A percentile compares a stretch with the other conserved stretches of the same genome.
Evolutionary conservation across 805 yeast genomes (phyloP).

Genomic region (Metschnikowia lachancei): DNA sequence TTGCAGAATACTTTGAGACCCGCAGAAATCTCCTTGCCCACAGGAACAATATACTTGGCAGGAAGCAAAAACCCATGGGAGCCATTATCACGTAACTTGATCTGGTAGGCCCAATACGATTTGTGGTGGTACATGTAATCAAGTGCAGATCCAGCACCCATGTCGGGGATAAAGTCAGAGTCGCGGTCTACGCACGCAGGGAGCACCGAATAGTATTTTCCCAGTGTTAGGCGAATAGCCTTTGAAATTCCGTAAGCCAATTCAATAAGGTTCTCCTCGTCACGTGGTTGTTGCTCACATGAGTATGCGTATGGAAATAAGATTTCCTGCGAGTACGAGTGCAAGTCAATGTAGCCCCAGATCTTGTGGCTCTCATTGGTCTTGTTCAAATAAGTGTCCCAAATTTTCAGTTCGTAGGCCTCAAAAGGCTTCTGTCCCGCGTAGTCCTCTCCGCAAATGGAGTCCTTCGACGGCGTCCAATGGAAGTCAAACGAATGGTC

Average conservation of each 20-base stretch:
- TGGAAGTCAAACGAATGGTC: conserved; percentile 81
- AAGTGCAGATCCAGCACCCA: conserved; percentile 76
- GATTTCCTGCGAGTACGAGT: conserved; percentile 81
- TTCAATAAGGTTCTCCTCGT: conserved; percentile 76
- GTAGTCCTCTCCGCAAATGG: conserved; percentile 82
- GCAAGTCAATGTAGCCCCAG: conserved; percentile 77
- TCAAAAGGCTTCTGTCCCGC: conserved; percentile 72
- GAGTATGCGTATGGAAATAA: conserved; percentile 81
- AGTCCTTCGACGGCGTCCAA: conserved; percentile 58
- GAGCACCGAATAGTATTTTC: conserved; percentile 63
- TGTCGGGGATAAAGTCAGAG: conserved; percentile 65
- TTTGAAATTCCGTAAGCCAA: conserved; percentile 78
- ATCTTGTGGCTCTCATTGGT: conserved; percentile 57
- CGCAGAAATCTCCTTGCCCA: conserved; percentile 69
- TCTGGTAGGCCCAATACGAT: conserved; percentile 81
- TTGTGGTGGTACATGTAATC: conserved; percentile 82
- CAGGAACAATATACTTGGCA: conserved; percentile 64
- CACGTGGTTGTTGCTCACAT: conserved; percentile 70
- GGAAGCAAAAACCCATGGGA: conserved; percentile 82
- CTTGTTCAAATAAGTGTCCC: conserved; percentile 38
- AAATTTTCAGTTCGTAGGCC: conserved; percentile 39
- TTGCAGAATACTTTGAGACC: conserved; percentile 62
- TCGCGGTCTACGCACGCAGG: conserved; percentile 82
- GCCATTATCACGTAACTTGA: conserved; percentile 79
- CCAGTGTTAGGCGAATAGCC: conserved; percentile 61